These are phyloP conservation scores for Penicillium turbatum DNA, from an alignment of 495 filamentous ascomycete genomes.

Conservation along the genomic window DNA sequence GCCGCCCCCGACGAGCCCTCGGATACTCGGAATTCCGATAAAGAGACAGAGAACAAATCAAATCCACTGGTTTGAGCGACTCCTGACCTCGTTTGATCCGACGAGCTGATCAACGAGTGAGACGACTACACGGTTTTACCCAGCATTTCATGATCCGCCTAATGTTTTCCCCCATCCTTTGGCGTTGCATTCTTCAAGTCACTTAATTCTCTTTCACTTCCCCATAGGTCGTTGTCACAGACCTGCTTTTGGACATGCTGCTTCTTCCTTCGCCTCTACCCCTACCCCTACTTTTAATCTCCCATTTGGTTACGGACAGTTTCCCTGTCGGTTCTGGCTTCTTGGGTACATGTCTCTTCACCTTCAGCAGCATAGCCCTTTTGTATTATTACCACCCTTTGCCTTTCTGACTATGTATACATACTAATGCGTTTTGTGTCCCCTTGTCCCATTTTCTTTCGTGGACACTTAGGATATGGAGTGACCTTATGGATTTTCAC, in stretches of 20 bases:
- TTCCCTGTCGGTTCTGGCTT: not conserved
- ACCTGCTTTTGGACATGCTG: not conserved
- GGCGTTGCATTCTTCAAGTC: conserved; percentile 12
- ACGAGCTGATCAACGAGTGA: conserved; percentile 9
- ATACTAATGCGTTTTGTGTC: conserved; percentile 4
- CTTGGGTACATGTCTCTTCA: conserved; percentile 1
- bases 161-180: conserved; percentile 13
- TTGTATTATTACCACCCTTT: conserved; percentile 15
- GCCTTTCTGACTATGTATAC: conserved; percentile 5
- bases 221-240: conserved; percentile 1
- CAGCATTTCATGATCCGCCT: conserved; percentile 14
- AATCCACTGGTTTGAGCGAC: not conserved
- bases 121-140: conserved; percentile 13
- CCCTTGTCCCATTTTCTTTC: not conserved
- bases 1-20: not conserved
- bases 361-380: conserved; percentile 3
- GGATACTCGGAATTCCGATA: not conserved
- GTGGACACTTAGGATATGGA: not conserved
- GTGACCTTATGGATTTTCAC: not conserved
- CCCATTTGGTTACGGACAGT: not conserved
- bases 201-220: conserved; percentile 6
- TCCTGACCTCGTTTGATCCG: not conserved
- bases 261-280: not conserved
- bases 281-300: not conserved
- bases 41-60: not conserved